Evolutionary conservation across 2,329 filamentous ascomycete species (phyloP), one percentile per base, ranked within the genome.

Genomic region (Stromatinia cepivora): DNA sequence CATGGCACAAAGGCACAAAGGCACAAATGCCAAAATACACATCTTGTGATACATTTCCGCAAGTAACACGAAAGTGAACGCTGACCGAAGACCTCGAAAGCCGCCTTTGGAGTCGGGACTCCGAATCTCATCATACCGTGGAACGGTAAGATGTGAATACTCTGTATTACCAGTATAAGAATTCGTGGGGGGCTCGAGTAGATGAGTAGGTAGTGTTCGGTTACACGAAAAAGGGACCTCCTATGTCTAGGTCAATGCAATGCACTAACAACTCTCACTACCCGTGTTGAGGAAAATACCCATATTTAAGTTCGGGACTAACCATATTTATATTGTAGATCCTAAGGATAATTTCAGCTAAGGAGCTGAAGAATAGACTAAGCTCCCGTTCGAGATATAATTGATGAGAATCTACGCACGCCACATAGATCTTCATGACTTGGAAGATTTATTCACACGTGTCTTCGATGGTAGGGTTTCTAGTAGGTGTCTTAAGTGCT

Each of bases 161-260:
- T 53, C 50, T 53, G 15, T 3, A 28, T 20, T 53, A 17, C 52
- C 20, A 3, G 3, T 31, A 53, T 31, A 28, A 13, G 3, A 31
- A 53, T 31, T n/a, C 54, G 31, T 39, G 46, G 46, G 20, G 6
- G 17, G 22, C 11, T n/a, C 48, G 13, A 17, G n/a, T 17, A 36
- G 15, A n/a, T 13, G n/a, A 34, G 36, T 42, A 42, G 34, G 36
- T 42, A 39, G 36, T 42, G 8, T 59, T 45, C 56, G 36, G 56
- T 59, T 42, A 59, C n/a, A 45, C 39, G n/a, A 25, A 59, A 59
- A 59, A 36, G 56, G 56, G 56, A 8, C n/a, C 39, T 59, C 34
- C 34, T 36, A 42, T 58, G 13, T 58, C 15, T 4, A 17, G 22
- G 56, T 58, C 56, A 58, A 58, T 59, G 36, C 56, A 45, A 45